Base-by-base conservation (phyloP, 192 early-diverging fungal species). In the Linnemannia hyalina region DNA sequence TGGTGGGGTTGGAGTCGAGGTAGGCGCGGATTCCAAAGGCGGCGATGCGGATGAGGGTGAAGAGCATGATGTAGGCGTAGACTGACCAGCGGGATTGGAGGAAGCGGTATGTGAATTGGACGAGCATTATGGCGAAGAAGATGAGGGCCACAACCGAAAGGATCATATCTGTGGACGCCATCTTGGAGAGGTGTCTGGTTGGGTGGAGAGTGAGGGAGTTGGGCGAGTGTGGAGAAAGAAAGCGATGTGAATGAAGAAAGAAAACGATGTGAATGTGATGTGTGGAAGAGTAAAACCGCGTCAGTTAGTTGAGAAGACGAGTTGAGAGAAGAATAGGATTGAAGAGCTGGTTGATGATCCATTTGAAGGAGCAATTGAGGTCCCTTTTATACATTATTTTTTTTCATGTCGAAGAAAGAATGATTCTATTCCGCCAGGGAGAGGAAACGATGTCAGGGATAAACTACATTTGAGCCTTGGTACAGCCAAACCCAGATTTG, bases 1-100 rank as follows among this genome's bases (percentile, higher is more conserved):
- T 3, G 35, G 54, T 57, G 3, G 69, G 47, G 10, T 54, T 40
- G 4, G 47, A 29, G 42, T 79, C 70, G 35, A 79, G 20, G 23
- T 79, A 70, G 38, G 77, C 68, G 38, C 77, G 68, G 49, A 79
- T 72, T 8, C 69, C 70, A 40, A 55, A 79, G 32, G 69, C 77
- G 38, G 41, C 54, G 40, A 79, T 57, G 6, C 75, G 75, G 15
- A 76, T 2, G 42, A 76, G 1, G 60, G n/a, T 18, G 75, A 76
- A 76, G 60, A 76, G 2, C 57, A 76, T 46, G 36, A 68, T 47
- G 26, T 32, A 76, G n/a, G 23, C 29, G 42, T 76, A 76, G 26
- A 68, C 26, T 1, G 36, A 22, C 75, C 75, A 76, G 26, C 10
- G 4, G 20, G 75, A 76, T 23, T 22, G 49, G 3, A 76, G 0